Evolutionary conservation across 2,329 filamentous ascomycete species (phyloP).

Genomic region (Xylariaceae sp.): DNA sequence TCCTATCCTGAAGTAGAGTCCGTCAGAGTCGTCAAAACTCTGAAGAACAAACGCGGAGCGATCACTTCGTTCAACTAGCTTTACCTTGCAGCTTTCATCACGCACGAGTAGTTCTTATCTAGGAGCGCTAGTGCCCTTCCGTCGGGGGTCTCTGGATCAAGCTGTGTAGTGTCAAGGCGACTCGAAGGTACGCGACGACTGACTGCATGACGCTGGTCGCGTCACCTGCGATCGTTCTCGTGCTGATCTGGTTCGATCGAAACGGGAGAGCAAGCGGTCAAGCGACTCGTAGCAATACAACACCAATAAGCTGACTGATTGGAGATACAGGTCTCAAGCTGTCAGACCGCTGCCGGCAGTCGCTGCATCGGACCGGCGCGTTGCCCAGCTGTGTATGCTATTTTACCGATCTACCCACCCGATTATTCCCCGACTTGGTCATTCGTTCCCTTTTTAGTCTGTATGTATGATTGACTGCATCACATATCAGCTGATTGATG

Average conservation of each 20-base stretch:
- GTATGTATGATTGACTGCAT: slow-evolving; percentile 12
- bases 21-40: not conserved
- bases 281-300: slow-evolving; percentile 9
- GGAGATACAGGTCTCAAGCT: slow-evolving; percentile 9
- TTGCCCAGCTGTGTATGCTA: slow-evolving; percentile 16
- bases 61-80: not conserved
- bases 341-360: slow-evolving; percentile 15
- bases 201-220: not conserved
- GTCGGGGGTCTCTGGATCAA: not conserved
- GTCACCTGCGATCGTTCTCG: slow-evolving; percentile 4
- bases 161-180: not conserved
- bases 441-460: slow-evolving; percentile 8
- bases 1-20: slow-evolving; percentile 5
- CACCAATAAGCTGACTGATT: slow-evolving; percentile 12
- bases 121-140: too few relatives aligned
- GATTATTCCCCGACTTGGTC: slow-evolving; percentile 9
- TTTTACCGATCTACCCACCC: slow-evolving; percentile 7
- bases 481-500: slow-evolving; percentile 8
- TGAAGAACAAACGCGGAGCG: not conserved
- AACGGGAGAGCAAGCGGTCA: slow-evolving; percentile 2
- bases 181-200: slow-evolving; percentile 7
- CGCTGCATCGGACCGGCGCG: slow-evolving; percentile 17
- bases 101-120: too few relatives aligned
- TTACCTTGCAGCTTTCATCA: not conserved
- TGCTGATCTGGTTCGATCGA: slow-evolving; percentile 2